Evolutionary conservation across 1,284 basidiomycete genomes (phyloP).

Genomic region (Takashimella koratensis): DNA sequence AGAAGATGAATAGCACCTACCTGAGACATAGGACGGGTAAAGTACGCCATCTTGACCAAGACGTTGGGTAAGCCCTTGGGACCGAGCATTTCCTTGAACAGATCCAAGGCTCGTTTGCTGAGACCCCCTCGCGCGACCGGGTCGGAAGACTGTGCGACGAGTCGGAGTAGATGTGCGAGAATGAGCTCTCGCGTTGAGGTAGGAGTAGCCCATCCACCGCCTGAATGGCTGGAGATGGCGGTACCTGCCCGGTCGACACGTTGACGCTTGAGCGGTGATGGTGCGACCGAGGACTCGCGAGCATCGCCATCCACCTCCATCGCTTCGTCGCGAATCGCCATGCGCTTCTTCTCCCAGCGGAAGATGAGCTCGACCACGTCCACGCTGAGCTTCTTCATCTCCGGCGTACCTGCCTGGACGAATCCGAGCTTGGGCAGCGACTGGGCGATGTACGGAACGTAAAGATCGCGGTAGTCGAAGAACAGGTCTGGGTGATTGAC

Average conservation of each 20-base stretch:
- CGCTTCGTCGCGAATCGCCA: conserved; percentile 51
- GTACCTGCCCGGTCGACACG: conserved; percentile 52
- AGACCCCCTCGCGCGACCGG: conserved; percentile 61
- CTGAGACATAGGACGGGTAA: conserved; percentile 74
- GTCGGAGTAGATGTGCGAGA: conserved; percentile 87
- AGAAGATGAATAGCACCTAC: conserved; percentile 50
- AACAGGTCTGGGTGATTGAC: conserved; percentile 89
- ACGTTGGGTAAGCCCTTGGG: conserved; percentile 89
- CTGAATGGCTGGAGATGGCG: conserved; percentile 45
- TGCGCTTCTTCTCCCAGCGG: conserved; percentile 69
- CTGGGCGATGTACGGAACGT: conserved; percentile 93
- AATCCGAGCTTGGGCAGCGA: conserved; percentile 85
- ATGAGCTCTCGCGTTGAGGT: conserved; percentile 79
- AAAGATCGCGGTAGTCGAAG: conserved; percentile 87
- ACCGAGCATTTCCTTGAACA: conserved; percentile 78
- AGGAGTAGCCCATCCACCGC: conserved; percentile 67
- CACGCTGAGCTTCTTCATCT: conserved; percentile 75
- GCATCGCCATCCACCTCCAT: conserved; percentile 47
- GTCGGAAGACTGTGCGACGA: conserved; percentile 72
- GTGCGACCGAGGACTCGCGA: conserved; percentile 20
- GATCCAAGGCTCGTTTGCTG: conserved; percentile 68
- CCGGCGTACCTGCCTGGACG: conserved; percentile 66
- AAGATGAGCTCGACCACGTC: conserved; percentile 84
- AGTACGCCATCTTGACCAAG: conserved; percentile 85
- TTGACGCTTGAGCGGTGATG: conserved; percentile 49